Evolutionary conservation across 768 basidiomycete species (phyloP).

Genomic region (Gautieria morchelliformis): DNA sequence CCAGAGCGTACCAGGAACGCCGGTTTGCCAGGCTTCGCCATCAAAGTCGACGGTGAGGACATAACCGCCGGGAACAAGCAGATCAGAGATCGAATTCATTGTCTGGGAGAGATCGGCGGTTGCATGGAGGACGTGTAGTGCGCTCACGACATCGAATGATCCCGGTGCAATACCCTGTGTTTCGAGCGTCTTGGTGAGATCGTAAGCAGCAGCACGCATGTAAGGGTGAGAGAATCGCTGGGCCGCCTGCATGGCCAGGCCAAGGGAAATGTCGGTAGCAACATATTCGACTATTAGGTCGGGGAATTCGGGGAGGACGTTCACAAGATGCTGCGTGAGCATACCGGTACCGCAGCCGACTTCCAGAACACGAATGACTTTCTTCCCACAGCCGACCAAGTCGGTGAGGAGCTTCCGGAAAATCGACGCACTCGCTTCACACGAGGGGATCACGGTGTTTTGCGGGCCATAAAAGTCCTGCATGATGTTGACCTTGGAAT

Average conservation of each 20-base stretch:
- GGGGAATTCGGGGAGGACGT: constrained; percentile 9
- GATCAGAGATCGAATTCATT: constrained; percentile 7
- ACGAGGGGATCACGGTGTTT: constrained; percentile 8
- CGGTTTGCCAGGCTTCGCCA: constrained; percentile 7
- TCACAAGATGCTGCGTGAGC: constrained; percentile 13
- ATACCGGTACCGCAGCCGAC: constrained; percentile 14
- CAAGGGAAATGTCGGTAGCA: constrained; percentile 11
- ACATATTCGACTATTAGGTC: constrained; percentile 14
- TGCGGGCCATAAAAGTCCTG: constrained; percentile 6
- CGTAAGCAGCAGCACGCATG: constrained; percentile 11
- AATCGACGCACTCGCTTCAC: constrained; percentile 2
- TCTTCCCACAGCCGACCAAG: constrained; percentile 10
- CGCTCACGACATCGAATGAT: constrained; percentile 13
- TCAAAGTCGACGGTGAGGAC: constrained; percentile 14
- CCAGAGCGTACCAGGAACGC: constrained; percentile 10
- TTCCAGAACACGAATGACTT: constrained; percentile 14
- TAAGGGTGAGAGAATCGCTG: constrained; percentile 12
- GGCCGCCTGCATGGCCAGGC: constrained; percentile 11
- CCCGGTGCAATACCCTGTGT: constrained; percentile 12
- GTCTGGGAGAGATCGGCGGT: constrained; percentile 8
- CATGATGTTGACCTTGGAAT: constrained; percentile 5
- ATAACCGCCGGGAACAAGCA: constrained; percentile 14
- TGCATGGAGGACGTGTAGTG: constrained; percentile 14
- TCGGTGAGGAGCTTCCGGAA: constrained; percentile 12
- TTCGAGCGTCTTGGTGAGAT: constrained; percentile 10